Percentiles rank a stretch among this genome's conserved stretches.
Conservation (phyloP, 179 eudicot species). For the Silene coronaria region DNA sequence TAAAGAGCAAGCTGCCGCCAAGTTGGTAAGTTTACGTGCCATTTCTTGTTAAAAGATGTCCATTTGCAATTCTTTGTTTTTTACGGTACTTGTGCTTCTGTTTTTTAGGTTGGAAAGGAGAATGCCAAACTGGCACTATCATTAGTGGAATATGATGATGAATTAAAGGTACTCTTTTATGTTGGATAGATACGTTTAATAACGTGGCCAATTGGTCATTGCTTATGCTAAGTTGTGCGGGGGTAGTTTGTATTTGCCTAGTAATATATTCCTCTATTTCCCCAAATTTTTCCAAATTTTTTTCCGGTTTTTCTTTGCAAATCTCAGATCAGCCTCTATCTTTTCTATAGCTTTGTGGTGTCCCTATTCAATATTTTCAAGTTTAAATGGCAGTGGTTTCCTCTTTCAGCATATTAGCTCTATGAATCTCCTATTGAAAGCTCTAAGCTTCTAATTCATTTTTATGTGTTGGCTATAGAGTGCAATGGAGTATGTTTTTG, state of each 20-base stretch:
- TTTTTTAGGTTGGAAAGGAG: constrained; percentile 72
- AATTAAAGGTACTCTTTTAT: constrained; percentile 54
- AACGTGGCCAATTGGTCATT: no score
- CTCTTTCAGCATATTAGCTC: not conserved
- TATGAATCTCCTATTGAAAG: constrained; percentile 7
- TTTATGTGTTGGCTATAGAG: constrained; percentile 43
- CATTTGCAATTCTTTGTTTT: not conserved
- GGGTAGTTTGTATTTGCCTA: no score
- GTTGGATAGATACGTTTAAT: not conserved
- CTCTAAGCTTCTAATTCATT: not conserved
- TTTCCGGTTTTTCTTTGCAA: no score
- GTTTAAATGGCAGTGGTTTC: not conserved
- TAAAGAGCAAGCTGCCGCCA: constrained; percentile 66
- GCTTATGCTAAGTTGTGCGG: no score
- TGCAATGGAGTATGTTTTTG: constrained; percentile 97
- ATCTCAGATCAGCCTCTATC: not conserved
- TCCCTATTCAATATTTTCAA: not conserved
- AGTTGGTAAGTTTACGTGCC: constrained; percentile 43
- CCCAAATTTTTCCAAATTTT: no score
- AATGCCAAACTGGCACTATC: constrained; percentile 92
- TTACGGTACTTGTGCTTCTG: constrained; percentile 3
- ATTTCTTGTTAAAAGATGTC: not conserved
- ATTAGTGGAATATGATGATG: constrained; percentile 78
- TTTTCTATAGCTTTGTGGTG: not conserved
- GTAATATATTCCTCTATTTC: no score